Evolutionary conservation across 108 stramenopile species (phyloP), one percentile per base, ranked within the genome.

Genomic region (Nitzschia sp.): DNA sequence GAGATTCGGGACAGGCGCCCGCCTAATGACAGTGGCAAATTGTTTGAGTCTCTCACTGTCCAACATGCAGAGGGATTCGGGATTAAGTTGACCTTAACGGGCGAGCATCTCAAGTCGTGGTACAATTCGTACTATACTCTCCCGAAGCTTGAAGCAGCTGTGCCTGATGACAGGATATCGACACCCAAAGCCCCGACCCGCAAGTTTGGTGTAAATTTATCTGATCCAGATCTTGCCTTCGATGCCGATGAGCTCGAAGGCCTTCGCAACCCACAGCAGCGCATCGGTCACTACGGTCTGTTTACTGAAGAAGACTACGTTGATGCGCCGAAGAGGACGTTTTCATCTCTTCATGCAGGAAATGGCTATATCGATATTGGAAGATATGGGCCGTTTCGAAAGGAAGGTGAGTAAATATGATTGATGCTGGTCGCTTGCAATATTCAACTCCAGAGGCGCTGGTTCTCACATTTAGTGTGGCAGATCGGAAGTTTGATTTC

Each of bases 351-450:
- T 33, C 61, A 80, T 18, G 31, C 49, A 15, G 51, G 66, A 25
- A 48, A 51, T 54, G 80, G 84, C 4, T 59, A 75, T 15, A 74
- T 92, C 47, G 75, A 86, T 25, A 47, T 92, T 45, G 91, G 90
- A 11, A 60, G 80, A 29, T 91, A 91, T 46, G 90, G 87, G 9
- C 86, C 90, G 31, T 72, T 74, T 28, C 65, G 23, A 15, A 38
- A 47, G 4, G 66, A 73, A 57, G 78, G 72, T 79, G 35, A 46
- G 71, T 47, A 9, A 19, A 51, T 19, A 36, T 18, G 13, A 36
- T 56, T 34, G 24, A 23, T 31, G 18, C 13, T 46, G 79, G 38
- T 70, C 28, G 63, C 68, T 25, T 64, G 9, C 9, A 42, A n/a
- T n/a, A n/a, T n/a, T n/a, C n/a, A n/a, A n/a, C n/a, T n/a, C n/a